phyloP scores from a whole-genome alignment of 2,329 filamentous ascomycete genomes.

The Gaeumannomyces tritici region DNA sequence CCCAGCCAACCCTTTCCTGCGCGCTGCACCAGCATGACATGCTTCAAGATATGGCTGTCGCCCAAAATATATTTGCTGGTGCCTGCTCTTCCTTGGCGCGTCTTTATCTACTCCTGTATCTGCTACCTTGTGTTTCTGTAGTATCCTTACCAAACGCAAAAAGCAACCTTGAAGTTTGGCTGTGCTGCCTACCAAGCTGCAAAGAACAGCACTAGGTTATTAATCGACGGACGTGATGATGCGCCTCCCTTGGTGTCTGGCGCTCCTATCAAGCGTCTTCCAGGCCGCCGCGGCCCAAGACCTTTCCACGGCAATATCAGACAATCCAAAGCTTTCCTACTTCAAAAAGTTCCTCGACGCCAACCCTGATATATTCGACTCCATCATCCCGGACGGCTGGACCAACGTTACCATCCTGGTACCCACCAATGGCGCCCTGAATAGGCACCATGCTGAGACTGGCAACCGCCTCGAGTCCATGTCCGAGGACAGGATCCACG shows the following conservation, averaged over 20 bases:
- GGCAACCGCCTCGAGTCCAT: neutral
- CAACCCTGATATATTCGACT: neutral
- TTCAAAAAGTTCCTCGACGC: neutral
- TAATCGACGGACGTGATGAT: neutral
- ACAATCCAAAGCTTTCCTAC: neutral
- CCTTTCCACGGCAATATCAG: neutral
- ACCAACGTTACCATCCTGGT: constrained; percentile 5
- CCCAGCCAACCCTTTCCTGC: too few relatives aligned
- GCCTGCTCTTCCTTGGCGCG: too few relatives aligned
- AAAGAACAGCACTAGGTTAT: too few relatives aligned
- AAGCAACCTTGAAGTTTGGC: too few relatives aligned
- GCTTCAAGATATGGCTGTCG: too few relatives aligned
- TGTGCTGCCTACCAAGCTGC: too few relatives aligned
- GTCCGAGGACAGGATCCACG: neutral
- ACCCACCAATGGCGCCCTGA: constrained; percentile 8
- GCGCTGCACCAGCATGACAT: too few relatives aligned
- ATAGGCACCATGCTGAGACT: constrained; percentile 1
- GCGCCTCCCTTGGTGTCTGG: neutral
- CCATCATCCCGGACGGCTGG: neutral
- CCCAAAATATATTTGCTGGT: too few relatives aligned
- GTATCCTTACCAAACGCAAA: too few relatives aligned
- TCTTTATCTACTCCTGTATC: too few relatives aligned
- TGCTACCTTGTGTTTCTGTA: too few relatives aligned
- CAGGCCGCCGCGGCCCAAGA: neutral
- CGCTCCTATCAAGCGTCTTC: neutral